Evolutionary conservation across 257 asterid species (phyloP), one percentile per base, ranked within the genome.

Genomic region (Lycium ferocissimum): DNA sequence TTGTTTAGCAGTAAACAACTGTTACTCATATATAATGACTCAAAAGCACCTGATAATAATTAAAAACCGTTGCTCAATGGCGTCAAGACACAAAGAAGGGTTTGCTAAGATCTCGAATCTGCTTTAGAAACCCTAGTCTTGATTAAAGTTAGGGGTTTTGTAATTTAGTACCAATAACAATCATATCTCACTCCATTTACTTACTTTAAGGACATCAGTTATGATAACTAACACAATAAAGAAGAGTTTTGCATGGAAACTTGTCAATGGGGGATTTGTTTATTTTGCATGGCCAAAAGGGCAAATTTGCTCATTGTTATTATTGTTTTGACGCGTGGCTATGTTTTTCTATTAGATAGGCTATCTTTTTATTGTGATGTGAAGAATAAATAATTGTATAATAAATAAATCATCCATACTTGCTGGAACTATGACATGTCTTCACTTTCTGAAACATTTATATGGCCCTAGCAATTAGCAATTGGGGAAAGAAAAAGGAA

Each of bases 101-200:
- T 20, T 54, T 37, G 1, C 18, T 26, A 81, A 13, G 70, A 82
- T 61, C 40, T 71, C 61, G 80, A 53, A 81, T 85, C 47, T 82
- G 54, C 88, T 83, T 86, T 86, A 73, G 71, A 35, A 86, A 53
- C 62, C 80, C 66, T 37, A 78, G 75, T 47, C 56, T 63, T 47
- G 47, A 43, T 9, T 61, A 59, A 47, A 70, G 47, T 45, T 45
- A 49, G 7, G 37, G 43, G 59, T 26, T 56, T 12, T 10, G 63
- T 45, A 33, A 61, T 70, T 66, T 67, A 73, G 71, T 63, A 73
- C 43, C 47, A 79, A 61, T 49, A 14, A 54, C 83, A 7, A 71
- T 82, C 59, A 26, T 67, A 67, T 17, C 15, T 35, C 65, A 49
- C 79, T 81, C 88, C 83, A 73, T 82, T 73, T 49, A 86, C 54